Base-by-base conservation (phyloP, 495 filamentous ascomycete species). In the Hypoxylon subgilvum region DNA sequence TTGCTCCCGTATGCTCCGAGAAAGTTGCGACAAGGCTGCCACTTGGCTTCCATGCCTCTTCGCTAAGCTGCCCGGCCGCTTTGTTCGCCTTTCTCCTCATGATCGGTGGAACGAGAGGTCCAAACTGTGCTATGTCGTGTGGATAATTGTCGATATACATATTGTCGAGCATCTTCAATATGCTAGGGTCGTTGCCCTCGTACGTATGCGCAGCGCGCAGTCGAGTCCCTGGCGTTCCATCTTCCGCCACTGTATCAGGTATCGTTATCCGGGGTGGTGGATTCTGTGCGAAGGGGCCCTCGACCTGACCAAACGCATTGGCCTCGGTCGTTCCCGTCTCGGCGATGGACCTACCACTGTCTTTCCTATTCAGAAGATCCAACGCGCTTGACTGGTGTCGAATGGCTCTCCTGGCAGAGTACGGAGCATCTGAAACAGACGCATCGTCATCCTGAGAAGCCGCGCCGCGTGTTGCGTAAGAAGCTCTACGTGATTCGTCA, bases 141-240 rank as follows among this genome's bases (percentile, higher is more conserved):
- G 94, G 92, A 68, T 91, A 96, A 60, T 92, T 95, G 50, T 96
- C 92, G 3, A 92, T 79, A 66, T 92, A 96, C 64, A 97, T 88
- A 25, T 86, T 84, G 66, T 97, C 89, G 2, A 99, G 78, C 70
- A 97, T 85, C 62, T 84, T 88, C 39, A 97, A 74, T 12, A 97
- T 86, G 44, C 81, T 88, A 5, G 93, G 95, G 63, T 99, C 91
- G 68, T 91, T 88, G 2, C 93, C 94, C n/a, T 76, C 73, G 66
- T 97, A 97, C 0, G 87, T 87, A 65, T 95, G 90, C 67, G 69
- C 79, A 65, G 70, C 66, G 9, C 75, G 72, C 3, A 74, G 42
- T 54, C 69, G 58, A 17, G 46, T 43, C 50, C 49, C 64, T 51
- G 73, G 23, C 53, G 72, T 65, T 6, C 71, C 74, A 23, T 69